Base-by-base conservation (phyloP, 1,139 yeast genomes). In the Debaryomycetaceae sp. region DNA sequence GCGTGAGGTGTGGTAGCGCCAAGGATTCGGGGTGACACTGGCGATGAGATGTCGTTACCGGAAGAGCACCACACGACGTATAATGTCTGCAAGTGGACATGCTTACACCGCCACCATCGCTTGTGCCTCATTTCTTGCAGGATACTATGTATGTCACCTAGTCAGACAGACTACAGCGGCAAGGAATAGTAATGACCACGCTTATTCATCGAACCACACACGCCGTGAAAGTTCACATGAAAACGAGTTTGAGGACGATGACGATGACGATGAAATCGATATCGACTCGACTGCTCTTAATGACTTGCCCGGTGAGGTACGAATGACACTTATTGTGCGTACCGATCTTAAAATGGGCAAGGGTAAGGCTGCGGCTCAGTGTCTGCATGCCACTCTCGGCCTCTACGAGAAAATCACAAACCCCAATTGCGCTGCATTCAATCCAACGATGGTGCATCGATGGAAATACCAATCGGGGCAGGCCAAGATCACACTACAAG, bases 361-460 rank as follows among this genome's bases (percentile, higher is more conserved):
- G 54, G 98, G 98, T 22, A 92, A 92, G 51, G 81, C 83, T 1
- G 97, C 97, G 2, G 98, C 98, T 2, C 99, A 90, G 52, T 87
- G 97, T 51, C 79, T 86, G 30, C 99, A 90, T 58, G 98, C 98
- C n/a, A 92, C 98, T 0, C 64, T 90, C 27, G 90, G 93, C 0
- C 73, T 92, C 40, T 90, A 82, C 54, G 77, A 80, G 46, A 63
- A 77, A 37, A 80, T 85, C 49, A 58, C 69, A 16, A 62, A 68
- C 23, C 66, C 72, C 5, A 57, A 68, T 6, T 55, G 65, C 6
- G 65, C 60, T 4, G 75, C 82, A 3, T 77, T 59, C 43, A 77
- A 78, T 40, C 69, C 75, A 5, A 59, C 58, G 15, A 55, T 80
- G 68, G 62, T 77, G 6, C 53, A 58, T n/a, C 63, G 90, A 44